A percentile compares a stretch with the other conserved stretches of the same genome.
phyloP scores from a whole-genome alignment of 805 yeast genomes.

The Jamesozyma rosinii region DNA sequence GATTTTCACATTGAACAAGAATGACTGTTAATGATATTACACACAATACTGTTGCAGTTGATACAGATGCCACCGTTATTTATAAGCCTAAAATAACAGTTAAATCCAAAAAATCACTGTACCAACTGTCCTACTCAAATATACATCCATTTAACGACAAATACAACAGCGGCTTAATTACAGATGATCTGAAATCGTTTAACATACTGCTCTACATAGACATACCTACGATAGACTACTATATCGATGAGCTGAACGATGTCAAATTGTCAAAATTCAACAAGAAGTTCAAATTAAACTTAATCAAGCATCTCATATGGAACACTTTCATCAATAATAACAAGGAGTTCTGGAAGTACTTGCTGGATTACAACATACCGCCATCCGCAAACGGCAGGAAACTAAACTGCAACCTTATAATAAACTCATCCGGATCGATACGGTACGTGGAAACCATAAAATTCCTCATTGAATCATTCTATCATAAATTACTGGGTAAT shows the following conservation, averaged over 20 bases:
- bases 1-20: neutral
- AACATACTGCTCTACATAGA: conserved; percentile 24
- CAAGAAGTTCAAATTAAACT: conserved; percentile 25
- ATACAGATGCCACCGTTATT: neutral
- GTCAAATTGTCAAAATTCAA: conserved; percentile 22
- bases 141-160: conserved; percentile 3
- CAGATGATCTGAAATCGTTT: conserved; percentile 5
- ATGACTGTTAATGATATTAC: neutral
- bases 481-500: conserved; percentile 9
- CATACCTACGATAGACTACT: conserved; percentile 30
- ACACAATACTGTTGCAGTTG: neutral
- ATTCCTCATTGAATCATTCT: conserved; percentile 23
- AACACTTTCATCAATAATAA: conserved; percentile 22
- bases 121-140: conserved; percentile 25
- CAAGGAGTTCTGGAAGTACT: conserved; percentile 16
- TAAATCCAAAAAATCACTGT: conserved; percentile 23
- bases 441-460: conserved; percentile 29
- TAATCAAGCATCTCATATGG: conserved; percentile 20
- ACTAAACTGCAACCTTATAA: conserved; percentile 2
- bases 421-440: conserved; percentile 27
- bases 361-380: conserved; percentile 1
- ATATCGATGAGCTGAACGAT: conserved; percentile 26
- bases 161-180: neutral
- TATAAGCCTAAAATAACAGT: conserved; percentile 22
- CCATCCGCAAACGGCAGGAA: neutral